phyloP scores from a whole-genome alignment of 2,329 filamentous ascomycete species.

The Mycosphaerella sp. region DNA sequence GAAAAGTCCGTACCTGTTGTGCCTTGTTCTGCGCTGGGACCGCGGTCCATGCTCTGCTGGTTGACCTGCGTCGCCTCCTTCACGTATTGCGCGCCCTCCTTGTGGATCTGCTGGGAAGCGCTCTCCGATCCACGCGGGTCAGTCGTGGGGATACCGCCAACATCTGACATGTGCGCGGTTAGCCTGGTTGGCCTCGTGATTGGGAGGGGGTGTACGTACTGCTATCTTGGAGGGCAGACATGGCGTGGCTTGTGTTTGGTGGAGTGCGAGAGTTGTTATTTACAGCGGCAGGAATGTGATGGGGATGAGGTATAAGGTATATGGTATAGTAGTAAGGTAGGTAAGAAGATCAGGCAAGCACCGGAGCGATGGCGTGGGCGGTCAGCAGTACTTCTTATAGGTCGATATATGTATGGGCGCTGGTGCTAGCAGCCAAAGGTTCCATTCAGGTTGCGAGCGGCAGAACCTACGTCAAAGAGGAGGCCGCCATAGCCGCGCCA shows the following conservation, averaged over 20 bases:
- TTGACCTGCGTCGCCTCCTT: slow-evolving; percentile 16
- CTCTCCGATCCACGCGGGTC: slow-evolving; percentile 1
- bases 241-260: not conserved
- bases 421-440: slow-evolving; percentile 6
- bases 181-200: not conserved
- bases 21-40: slow-evolving; percentile 2
- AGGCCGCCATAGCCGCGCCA: not conserved
- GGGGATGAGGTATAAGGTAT: too few species aligned
- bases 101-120: slow-evolving; percentile 14
- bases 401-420: too few species aligned
- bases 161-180: slow-evolving; percentile 6
- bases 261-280: not conserved
- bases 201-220: too few species aligned
- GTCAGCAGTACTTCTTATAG: slow-evolving; percentile 10
- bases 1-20: slow-evolving; percentile 12
- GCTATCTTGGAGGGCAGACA: slow-evolving; percentile 6
- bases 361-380: slow-evolving; percentile 3
- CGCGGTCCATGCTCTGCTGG: not conserved
- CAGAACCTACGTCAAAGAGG: slow-evolving; percentile 6
- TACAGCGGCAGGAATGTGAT: too few species aligned
- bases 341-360: not conserved
- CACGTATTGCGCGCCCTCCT: slow-evolving; percentile 24
- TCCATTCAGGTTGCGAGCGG: not conserved
- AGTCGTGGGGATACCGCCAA: slow-evolving; percentile 4
- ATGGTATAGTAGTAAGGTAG: too few species aligned